Evolutionary conservation across 257 asterid genomes (phyloP).

Genomic region (Salvia splendens): DNA sequence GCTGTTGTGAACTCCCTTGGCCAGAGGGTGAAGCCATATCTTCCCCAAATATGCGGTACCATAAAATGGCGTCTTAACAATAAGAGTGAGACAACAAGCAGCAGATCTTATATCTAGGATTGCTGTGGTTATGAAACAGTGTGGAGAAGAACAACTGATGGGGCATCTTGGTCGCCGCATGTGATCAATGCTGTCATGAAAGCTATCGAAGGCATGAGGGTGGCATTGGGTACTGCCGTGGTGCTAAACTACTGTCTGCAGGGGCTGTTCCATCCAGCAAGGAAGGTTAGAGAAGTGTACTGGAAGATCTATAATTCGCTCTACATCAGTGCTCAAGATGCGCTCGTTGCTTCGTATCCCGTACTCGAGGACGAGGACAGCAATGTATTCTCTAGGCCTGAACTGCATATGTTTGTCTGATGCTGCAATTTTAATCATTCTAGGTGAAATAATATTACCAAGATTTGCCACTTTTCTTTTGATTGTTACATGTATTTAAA

Average conservation of each 20-base stretch:
- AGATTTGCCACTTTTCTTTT: background rate
- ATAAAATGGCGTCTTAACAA: constrained; percentile 90
- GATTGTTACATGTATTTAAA: constrained; percentile 7
- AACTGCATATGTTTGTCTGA: constrained; percentile 71
- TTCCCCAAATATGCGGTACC: constrained; percentile 94
- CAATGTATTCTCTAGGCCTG: constrained; percentile 68
- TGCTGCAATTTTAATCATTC: background rate
- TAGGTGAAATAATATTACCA: background rate
- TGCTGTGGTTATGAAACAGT: constrained; percentile 91
- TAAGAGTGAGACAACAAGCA: constrained; percentile 92
- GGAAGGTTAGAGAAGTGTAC: constrained; percentile 90
- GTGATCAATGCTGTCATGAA: constrained; percentile 88
- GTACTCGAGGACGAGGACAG: constrained; percentile 68
- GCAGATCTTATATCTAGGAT: constrained; percentile 85
- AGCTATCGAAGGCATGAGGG: constrained; percentile 95
- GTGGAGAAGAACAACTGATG: constrained; percentile 88
- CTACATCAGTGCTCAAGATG: constrained; percentile 84
- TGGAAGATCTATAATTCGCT: constrained; percentile 89
- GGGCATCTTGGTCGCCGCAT: constrained; percentile 95
- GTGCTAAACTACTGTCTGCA: constrained; percentile 81
- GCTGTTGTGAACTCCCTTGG: constrained; percentile 94
- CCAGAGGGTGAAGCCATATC: constrained; percentile 79
- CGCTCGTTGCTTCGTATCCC: constrained; percentile 79
- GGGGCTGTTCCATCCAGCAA: constrained; percentile 90
- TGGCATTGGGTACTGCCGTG: constrained; percentile 80